phyloP scores from a whole-genome alignment of 108 stramenopile species.

The Cyclotella baltica region DNA sequence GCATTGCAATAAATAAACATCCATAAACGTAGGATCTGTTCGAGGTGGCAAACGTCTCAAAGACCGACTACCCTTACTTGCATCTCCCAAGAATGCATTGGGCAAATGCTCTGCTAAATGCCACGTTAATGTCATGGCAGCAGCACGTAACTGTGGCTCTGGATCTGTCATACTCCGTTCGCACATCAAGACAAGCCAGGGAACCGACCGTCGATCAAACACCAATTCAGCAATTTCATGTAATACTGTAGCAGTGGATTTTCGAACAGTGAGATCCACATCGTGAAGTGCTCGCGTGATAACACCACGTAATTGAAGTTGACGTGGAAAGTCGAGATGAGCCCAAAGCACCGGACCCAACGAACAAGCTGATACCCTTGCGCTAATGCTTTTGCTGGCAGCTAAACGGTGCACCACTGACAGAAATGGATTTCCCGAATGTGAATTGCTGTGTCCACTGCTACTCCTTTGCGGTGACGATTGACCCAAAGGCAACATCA shows the following conservation, averaged over 20 bases:
- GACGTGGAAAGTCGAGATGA: slow-evolving; percentile 90
- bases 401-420: slow-evolving; percentile 89
- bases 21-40: slow-evolving; percentile 85
- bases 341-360: slow-evolving; percentile 88
- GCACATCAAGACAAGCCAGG: slow-evolving; percentile 92
- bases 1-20: slow-evolving; percentile 90
- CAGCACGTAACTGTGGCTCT: slow-evolving; percentile 85
- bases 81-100: slow-evolving; percentile 90
- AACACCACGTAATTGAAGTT: slow-evolving; percentile 89
- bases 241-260: slow-evolving; percentile 85
- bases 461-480: slow-evolving; percentile 40
- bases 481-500: slow-evolving; percentile 24
- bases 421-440: slow-evolving; percentile 81
- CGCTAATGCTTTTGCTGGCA: slow-evolving; percentile 84
- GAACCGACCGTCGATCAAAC: slow-evolving; percentile 81
- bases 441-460: slow-evolving; percentile 50
- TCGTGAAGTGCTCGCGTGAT: slow-evolving; percentile 92
- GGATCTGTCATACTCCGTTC: slow-evolving; percentile 94
- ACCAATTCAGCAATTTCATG: slow-evolving; percentile 91
- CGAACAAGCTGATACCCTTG: slow-evolving; percentile 87
- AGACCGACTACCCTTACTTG: slow-evolving; percentile 84
- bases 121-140: slow-evolving; percentile 92
- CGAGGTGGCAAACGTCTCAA: slow-evolving; percentile 81
- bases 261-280: slow-evolving; percentile 87
- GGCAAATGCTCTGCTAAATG: slow-evolving; percentile 92